Conservation (phyloP, 805 yeast genomes). For the Candida golubevii region DNA sequence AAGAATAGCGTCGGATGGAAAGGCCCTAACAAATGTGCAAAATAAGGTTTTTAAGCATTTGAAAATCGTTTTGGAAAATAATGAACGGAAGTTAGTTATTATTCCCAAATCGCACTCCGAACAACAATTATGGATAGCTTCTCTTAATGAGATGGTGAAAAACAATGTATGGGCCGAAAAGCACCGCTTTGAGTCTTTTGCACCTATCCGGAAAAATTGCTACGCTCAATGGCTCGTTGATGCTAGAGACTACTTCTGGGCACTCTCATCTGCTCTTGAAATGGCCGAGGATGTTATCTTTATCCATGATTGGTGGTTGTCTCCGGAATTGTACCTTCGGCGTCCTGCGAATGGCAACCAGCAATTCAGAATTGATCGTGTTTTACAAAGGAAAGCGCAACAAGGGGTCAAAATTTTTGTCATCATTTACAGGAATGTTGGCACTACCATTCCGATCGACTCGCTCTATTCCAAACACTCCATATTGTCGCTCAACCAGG, state of each 20-base stretch:
- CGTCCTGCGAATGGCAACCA: conserved; percentile 96
- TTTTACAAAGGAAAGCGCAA: conserved; percentile 84
- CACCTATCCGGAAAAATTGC: conserved; percentile 81
- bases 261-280: conserved; percentile 84
- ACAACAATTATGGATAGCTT: conserved; percentile 68
- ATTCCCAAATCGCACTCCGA: conserved; percentile 63
- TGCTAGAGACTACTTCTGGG: conserved; percentile 95
- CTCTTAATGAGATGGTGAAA: conserved; percentile 64
- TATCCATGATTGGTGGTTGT: conserved; percentile 98
- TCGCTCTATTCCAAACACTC: conserved; percentile 94
- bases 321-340: conserved; percentile 89
- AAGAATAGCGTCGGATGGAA: conserved; percentile 20
- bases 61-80: conserved; percentile 56
- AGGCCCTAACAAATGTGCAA: conserved; percentile 22
- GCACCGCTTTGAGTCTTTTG: conserved; percentile 84
- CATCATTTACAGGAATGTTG: conserved; percentile 90
- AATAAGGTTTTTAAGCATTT: conserved; percentile 51
- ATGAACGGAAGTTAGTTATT: conserved; percentile 73
- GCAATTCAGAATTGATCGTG: conserved; percentile 85
- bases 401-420: conserved; percentile 93
- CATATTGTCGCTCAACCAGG: conserved; percentile 70
- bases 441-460: conserved; percentile 87
- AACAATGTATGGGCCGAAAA: conserved; percentile 67
- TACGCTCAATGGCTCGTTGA: conserved; percentile 97
- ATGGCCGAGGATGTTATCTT: conserved; percentile 92